Evolutionary conservation across 1,284 basidiomycete genomes (phyloP).

Genomic region (Cystobasidium sp.): DNA sequence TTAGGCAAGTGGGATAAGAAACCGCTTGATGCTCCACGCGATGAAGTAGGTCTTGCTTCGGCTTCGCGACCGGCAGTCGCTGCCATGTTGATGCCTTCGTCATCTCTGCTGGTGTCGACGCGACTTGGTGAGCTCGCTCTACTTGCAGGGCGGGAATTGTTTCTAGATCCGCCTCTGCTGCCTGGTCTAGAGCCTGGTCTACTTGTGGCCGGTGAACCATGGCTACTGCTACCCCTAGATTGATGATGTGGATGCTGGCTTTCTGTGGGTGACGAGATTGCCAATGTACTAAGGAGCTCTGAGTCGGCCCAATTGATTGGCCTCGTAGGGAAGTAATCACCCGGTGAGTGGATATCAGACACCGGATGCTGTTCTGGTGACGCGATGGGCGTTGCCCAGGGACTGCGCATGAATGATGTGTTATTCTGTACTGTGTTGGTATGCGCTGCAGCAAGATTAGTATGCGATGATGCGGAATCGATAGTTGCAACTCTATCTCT

Average conservation of each 20-base stretch:
- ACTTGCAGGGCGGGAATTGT: slow-evolving; percentile 44
- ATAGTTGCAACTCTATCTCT: slow-evolving; percentile 85
- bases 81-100: not conserved
- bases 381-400: slow-evolving; percentile 34
- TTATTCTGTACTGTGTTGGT: slow-evolving; percentile 47
- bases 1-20: slow-evolving; percentile 53
- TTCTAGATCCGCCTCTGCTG: slow-evolving; percentile 44
- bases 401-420: slow-evolving; percentile 46
- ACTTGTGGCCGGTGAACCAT: slow-evolving; percentile 39
- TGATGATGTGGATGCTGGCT: slow-evolving; percentile 19
- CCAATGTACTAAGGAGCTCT: slow-evolving; percentile 73
- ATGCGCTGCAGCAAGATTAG: slow-evolving; percentile 21
- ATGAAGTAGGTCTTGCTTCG: slow-evolving; percentile 15
- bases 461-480: slow-evolving; percentile 64
- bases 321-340: slow-evolving; percentile 53
- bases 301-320: slow-evolving; percentile 73
- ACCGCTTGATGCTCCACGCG: slow-evolving; percentile 34
- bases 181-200: slow-evolving; percentile 43
- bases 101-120: slow-evolving; percentile 6
- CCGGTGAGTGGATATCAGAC: slow-evolving; percentile 9
- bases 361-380: slow-evolving; percentile 30
- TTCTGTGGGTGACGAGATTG: slow-evolving; percentile 48
- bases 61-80: slow-evolving; percentile 10
- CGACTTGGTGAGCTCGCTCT: slow-evolving; percentile 46
- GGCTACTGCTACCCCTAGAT: slow-evolving; percentile 30